phyloP scores from a whole-genome alignment of 2,329 filamentous ascomycete species.

The Ophiostoma australiae region DNA sequence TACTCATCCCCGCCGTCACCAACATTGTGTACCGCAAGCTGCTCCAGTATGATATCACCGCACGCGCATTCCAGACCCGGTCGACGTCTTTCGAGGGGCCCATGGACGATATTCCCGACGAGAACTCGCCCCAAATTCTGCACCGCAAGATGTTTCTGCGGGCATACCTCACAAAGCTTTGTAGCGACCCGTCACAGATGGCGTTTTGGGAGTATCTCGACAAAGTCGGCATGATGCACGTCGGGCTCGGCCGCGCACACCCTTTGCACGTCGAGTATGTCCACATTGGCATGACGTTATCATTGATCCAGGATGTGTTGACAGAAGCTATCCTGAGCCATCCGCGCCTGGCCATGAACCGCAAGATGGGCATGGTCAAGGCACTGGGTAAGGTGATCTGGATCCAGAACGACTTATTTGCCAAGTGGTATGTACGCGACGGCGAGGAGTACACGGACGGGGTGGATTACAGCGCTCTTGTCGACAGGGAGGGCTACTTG shows the following conservation, averaged over 20 bases:
- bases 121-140: constrained; percentile 68
- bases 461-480: constrained; percentile 41
- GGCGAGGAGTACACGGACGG: constrained; percentile 55
- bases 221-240: constrained; percentile 82
- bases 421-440: constrained; percentile 72
- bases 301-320: constrained; percentile 72
- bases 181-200: constrained; percentile 67
- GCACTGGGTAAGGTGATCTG: constrained; percentile 77
- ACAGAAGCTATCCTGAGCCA: constrained; percentile 70
- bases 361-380: constrained; percentile 69
- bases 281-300: constrained; percentile 67
- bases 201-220: constrained; percentile 81
- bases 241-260: constrained; percentile 66
- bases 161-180: constrained; percentile 71
- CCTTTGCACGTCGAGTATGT: constrained; percentile 76
- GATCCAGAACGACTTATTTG: constrained; percentile 83
- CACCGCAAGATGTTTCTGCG: constrained; percentile 72
- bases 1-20: constrained; percentile 76
- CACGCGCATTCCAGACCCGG: constrained; percentile 64
- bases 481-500: constrained; percentile 59
- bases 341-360: constrained; percentile 59
- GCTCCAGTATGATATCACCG: constrained; percentile 74
- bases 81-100: constrained; percentile 62
- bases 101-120: constrained; percentile 57
- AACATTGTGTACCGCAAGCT: constrained; percentile 83